These are phyloP conservation scores for Mycena metata DNA, from an alignment of 768 basidiomycete species.

Conservation along the genomic window DNA sequence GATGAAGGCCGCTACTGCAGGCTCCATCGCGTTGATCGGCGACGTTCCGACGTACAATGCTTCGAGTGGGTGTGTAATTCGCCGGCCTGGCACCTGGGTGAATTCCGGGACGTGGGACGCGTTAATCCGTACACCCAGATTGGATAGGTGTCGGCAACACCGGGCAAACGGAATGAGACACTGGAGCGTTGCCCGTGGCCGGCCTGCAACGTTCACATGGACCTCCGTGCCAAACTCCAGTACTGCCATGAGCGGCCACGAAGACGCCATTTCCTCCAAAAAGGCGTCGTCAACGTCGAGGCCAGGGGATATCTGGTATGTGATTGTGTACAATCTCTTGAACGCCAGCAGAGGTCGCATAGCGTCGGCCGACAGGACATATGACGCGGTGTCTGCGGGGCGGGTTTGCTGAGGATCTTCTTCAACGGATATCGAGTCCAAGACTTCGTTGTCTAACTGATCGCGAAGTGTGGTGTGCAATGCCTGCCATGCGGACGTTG, in stretches of 20 bases:
- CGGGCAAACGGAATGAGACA: constrained; percentile 27
- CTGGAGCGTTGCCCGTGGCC: constrained; percentile 17
- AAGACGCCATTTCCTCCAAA: constrained; percentile 16
- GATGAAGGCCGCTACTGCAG: constrained; percentile 21
- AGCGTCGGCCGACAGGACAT: constrained; percentile 13
- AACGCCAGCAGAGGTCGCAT: constrained; percentile 15
- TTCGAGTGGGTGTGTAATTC: neutral
- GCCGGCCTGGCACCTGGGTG: constrained; percentile 9
- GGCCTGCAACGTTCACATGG: neutral
- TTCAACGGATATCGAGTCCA: neutral
- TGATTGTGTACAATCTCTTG: neutral
- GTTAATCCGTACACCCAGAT: constrained; percentile 18
- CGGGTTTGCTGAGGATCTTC: neutral
- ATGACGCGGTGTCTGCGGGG: neutral
- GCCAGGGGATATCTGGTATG: neutral
- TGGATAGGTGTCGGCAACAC: neutral
- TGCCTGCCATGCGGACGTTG: constrained; percentile 19
- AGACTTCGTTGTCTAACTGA: neutral
- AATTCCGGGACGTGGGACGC: constrained; percentile 15
- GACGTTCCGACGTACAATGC: constrained; percentile 24
- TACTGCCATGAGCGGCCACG: neutral
- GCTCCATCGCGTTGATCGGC: neutral
- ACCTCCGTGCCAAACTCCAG: constrained; percentile 2
- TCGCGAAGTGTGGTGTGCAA: constrained; percentile 24
- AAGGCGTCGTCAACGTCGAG: constrained; percentile 8